These are phyloP conservation scores for Fusarium sp. DNA, from an alignment of 2,329 filamentous ascomycete species.

Conservation along the genomic window DNA sequence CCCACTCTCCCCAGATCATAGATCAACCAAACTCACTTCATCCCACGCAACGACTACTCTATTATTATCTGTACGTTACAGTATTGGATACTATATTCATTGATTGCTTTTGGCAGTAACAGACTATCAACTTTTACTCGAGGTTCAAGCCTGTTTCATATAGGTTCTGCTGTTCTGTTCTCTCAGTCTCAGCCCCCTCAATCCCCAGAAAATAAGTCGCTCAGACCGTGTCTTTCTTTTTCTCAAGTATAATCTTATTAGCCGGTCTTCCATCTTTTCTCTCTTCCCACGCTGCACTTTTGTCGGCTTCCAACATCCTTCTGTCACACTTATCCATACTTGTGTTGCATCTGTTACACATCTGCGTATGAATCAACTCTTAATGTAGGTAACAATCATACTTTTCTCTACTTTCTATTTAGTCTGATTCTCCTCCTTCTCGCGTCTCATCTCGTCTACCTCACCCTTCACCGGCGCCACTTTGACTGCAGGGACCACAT, in stretches of 20 bases:
- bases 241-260: slow-evolving; percentile 19
- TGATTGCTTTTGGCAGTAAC: slow-evolving; percentile 12
- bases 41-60: slow-evolving; percentile 31
- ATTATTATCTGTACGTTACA: slow-evolving; percentile 6
- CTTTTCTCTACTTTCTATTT: background rate
- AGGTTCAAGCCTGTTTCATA: slow-evolving; percentile 22
- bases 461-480: slow-evolving; percentile 15
- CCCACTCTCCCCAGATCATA: slow-evolving; percentile 35
- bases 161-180: slow-evolving; percentile 26
- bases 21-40: slow-evolving; percentile 31
- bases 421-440: background rate
- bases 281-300: background rate
- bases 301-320: slow-evolving; percentile 24
- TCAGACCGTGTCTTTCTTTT: slow-evolving; percentile 13
- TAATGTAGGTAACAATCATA: slow-evolving; percentile 7
- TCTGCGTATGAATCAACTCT: slow-evolving; percentile 1
- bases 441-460: background rate
- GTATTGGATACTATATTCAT: slow-evolving; percentile 9
- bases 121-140: slow-evolving; percentile 8
- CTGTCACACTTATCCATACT: slow-evolving; percentile 21
- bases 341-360: slow-evolving; percentile 22
- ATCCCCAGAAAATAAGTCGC: slow-evolving; percentile 9
- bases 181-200: slow-evolving; percentile 13
- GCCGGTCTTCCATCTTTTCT: slow-evolving; percentile 4
- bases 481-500: slow-evolving; percentile 15